phyloP scores from a whole-genome alignment of 1,284 basidiomycete genomes.

The Ustilago curta region DNA sequence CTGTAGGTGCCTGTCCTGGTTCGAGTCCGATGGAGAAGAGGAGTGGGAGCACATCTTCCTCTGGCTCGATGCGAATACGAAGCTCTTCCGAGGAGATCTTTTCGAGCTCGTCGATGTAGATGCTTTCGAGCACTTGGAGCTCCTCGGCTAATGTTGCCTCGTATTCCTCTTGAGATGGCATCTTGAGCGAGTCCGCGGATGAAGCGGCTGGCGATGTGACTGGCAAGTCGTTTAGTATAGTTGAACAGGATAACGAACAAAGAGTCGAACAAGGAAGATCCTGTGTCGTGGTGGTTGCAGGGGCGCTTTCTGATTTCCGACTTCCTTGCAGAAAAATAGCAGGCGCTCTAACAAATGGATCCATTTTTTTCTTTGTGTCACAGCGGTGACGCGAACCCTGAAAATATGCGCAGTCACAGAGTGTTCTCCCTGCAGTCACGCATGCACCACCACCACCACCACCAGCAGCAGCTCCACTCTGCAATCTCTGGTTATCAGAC shows the following conservation, averaged over 20 bases:
- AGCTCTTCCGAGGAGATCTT: slow-evolving; percentile 85
- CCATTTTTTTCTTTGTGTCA: no score
- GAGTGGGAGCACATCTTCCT: slow-evolving; percentile 76
- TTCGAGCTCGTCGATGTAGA: slow-evolving; percentile 94
- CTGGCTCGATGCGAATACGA: slow-evolving; percentile 87
- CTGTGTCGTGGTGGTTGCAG: background rate
- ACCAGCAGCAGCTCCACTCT: slow-evolving; percentile 12
- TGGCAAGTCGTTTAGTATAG: background rate
- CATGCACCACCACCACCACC: slow-evolving; percentile 28
- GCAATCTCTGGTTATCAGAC: slow-evolving; percentile 1
- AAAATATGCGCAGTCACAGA: no score
- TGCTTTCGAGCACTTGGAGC: slow-evolving; percentile 93
- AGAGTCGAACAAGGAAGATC: background rate
- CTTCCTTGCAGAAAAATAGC: slow-evolving; percentile 16
- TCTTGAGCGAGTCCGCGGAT: slow-evolving; percentile 6
- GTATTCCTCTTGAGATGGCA: slow-evolving; percentile 69
- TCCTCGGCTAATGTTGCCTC: slow-evolving; percentile 77
- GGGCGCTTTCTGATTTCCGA: slow-evolving; percentile 27
- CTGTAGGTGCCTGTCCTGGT: slow-evolving; percentile 38
- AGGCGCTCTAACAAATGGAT: slow-evolving; percentile 10
- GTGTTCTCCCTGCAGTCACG: slow-evolving; percentile 31
- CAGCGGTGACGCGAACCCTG: slow-evolving; percentile 9
- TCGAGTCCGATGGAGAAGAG: slow-evolving; percentile 25
- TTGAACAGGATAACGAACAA: background rate
- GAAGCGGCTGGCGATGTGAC: background rate